phyloP scores from a whole-genome alignment of 352 stramenopile species.

The Globisporangium paddicum region DNA sequence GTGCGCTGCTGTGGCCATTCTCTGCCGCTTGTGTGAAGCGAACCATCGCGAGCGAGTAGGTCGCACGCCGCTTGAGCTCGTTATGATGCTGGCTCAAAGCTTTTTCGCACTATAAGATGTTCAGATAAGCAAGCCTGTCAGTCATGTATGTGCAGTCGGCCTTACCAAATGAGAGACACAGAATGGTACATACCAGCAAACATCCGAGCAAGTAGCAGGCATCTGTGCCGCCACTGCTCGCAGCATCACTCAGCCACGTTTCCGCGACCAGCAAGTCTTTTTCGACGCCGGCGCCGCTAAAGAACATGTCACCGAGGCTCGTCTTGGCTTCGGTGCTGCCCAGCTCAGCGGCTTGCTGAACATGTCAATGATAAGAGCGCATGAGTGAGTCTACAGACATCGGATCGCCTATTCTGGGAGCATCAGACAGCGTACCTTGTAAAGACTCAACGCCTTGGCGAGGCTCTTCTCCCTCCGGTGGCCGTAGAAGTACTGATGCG shows the following conservation, averaged over 20 bases:
- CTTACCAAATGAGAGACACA: too few relatives aligned
- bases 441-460: constrained; percentile 40
- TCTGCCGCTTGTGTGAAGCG: constrained; percentile 46
- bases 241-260: constrained; percentile 45
- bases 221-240: constrained; percentile 33
- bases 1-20: constrained; percentile 46
- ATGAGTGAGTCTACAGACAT: neutral
- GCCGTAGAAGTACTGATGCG: constrained; percentile 61
- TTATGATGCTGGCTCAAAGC: constrained; percentile 32
- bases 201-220: constrained; percentile 43
- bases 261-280: constrained; percentile 49
- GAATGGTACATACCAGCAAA: too few relatives aligned
- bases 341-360: constrained; percentile 46
- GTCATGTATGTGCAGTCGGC: neutral
- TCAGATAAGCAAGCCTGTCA: neutral
- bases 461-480: constrained; percentile 36
- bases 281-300: constrained; percentile 36
- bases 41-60: constrained; percentile 33
- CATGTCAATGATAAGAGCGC: neutral
- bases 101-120: constrained; percentile 34
- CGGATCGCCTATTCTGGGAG: neutral
- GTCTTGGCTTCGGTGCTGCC: constrained; percentile 39
- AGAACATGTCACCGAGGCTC: constrained; percentile 63
- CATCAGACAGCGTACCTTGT: constrained; percentile 29
- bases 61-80: constrained; percentile 24